Base-by-base conservation (phyloP, 2,329 filamentous ascomycete species). In the Ophiostoma australiae region DNA sequence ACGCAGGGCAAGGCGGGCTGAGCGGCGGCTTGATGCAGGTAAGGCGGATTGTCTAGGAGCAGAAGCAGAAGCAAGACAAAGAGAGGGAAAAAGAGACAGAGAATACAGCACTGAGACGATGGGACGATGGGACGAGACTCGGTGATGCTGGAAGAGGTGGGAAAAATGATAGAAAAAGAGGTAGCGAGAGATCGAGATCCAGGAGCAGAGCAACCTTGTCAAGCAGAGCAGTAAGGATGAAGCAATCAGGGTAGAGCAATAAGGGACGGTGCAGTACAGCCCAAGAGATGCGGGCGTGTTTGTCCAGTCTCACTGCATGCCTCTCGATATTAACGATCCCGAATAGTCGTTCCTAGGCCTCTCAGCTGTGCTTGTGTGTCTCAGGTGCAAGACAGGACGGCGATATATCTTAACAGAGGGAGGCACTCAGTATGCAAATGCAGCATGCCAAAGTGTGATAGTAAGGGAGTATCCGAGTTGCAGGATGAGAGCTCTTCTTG, bases 261-360 rank as follows among this genome's bases (percentile, higher is more conserved):
- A 58, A 58, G n/a, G 27, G 6, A 35, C 13, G 15, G 33, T 66
- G 33, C 63, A 66, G 33, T 0, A 27, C 63, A 66, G 63, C 33
- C 35, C 31, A 37, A 71, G 69, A 33, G 41, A 67, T 72, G 37
- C 70, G 41, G 66, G 35, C 41, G 55, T 27, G 55, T 52, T 48
- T 52, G 61, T 70, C 70, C 72, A 68, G 72, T 74, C 69, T 73
- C 72, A 73, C 70, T 71, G 73, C 73, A 74, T 73, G 70, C 69
- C 70, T 48, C 20, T 69, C 69, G 71, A 70, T 72, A 72, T 72
- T 58, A 63, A 67, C 55, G 70, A 68, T 67, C 52, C 71, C 70
- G 70, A 72, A 69, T 48, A 20, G 33, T 66, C 69, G 69, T 69
- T 70, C 41, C 44, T 8, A 33, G 23, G 31, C 55, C 52, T 70